Conservation (phyloP, 139 green algal genomes). For the Penium margaritaceum region DNA sequence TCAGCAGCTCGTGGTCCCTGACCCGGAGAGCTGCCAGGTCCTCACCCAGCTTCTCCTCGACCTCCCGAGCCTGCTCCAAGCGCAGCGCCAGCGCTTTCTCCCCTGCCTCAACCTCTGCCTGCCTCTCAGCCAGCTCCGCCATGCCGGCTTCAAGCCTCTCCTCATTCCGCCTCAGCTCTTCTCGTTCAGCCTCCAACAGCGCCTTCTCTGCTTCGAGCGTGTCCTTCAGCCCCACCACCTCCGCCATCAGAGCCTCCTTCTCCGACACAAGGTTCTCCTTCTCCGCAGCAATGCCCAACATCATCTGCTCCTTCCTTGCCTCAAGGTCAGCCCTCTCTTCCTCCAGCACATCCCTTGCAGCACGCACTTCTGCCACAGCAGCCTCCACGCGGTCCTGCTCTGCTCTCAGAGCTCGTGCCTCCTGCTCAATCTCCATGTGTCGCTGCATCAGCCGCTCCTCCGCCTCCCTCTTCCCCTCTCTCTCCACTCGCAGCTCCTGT, state of each 20-base stretch:
- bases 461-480: not conserved
- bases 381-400: not conserved
- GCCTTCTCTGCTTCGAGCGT: not conserved
- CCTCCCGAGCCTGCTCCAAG: too few species aligned
- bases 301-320: not conserved
- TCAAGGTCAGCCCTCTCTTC: not conserved
- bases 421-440: not conserved
- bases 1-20: too few species aligned
- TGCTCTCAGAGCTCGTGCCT: not conserved
- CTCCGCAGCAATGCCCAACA: not conserved
- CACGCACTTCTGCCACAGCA: not conserved
- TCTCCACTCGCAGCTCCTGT: not conserved
- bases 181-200: too few species aligned
- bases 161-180: too few species aligned
- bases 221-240: not conserved
- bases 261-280: not conserved
- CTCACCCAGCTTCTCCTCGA: too few species aligned
- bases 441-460: not conserved
- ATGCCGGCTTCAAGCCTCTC: too few species aligned
- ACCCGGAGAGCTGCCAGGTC: too few species aligned
- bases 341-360: not conserved
- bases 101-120: too few species aligned
- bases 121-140: too few species aligned
- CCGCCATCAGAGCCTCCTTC: not conserved
- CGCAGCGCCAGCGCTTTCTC: too few species aligned